Conservation (phyloP, 352 stramenopile genomes). For the Phytopythium kandeliae region DNA sequence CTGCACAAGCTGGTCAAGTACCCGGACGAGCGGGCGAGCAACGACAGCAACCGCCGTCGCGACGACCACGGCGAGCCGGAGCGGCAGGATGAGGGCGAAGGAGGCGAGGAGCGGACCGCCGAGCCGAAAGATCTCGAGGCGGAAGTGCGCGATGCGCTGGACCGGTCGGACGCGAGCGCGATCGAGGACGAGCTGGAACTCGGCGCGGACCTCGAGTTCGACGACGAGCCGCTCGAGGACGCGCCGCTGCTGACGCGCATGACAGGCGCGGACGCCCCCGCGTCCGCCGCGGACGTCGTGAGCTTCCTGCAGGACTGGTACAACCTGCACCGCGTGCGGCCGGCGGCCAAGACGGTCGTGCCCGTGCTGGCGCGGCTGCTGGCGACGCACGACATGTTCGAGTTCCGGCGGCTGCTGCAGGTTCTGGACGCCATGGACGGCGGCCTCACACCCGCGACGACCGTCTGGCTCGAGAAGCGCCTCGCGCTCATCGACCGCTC, state of each 20-base stretch:
- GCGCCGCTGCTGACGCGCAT: slow-evolving; percentile 19
- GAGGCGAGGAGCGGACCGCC: too few relatives aligned
- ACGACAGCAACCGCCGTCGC: not conserved
- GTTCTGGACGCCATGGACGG: slow-evolving; percentile 73
- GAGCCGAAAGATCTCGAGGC: slow-evolving; percentile 19
- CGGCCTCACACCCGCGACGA: slow-evolving; percentile 51
- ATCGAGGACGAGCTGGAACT: slow-evolving; percentile 45
- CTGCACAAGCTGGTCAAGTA: slow-evolving; percentile 34
- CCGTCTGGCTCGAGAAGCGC: slow-evolving; percentile 73
- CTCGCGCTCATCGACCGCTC: slow-evolving; percentile 42
- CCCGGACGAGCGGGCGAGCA: slow-evolving; percentile 3
- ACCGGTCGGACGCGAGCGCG: slow-evolving; percentile 28
- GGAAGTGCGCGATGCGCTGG: slow-evolving; percentile 27
- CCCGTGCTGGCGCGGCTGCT: slow-evolving; percentile 60
- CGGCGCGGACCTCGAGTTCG: slow-evolving; percentile 26
- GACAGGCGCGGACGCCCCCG: slow-evolving; percentile 31
- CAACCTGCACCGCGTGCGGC: slow-evolving; percentile 69
- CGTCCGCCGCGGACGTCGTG: slow-evolving; percentile 51
- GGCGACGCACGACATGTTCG: slow-evolving; percentile 36
- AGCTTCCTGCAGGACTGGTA: slow-evolving; percentile 85
- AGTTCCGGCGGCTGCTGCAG: slow-evolving; percentile 68
- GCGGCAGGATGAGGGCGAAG: not conserved
- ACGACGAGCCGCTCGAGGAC: slow-evolving; percentile 26
- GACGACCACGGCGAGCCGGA: not conserved
- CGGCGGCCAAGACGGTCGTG: slow-evolving; percentile 68